phyloP scores from a whole-genome alignment of 352 stramenopile species.

The Phytophthora uliginosa region DNA sequence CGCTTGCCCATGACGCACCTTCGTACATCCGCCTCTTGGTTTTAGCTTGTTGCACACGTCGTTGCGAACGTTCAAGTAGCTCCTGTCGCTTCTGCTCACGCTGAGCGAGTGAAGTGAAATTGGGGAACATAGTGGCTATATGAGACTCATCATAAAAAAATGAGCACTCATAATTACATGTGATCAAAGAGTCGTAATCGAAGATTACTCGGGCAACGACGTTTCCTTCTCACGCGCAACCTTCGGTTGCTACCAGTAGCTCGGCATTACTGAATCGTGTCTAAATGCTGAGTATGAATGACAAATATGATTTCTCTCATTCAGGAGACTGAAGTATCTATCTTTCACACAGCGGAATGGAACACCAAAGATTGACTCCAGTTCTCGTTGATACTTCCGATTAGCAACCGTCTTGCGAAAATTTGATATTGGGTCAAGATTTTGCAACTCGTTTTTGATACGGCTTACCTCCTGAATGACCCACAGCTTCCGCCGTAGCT shows the following conservation, averaged over 20 bases:
- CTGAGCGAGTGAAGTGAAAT: not conserved
- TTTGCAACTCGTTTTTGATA: constrained; percentile 12
- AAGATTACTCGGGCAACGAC: no score
- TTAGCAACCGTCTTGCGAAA: constrained; percentile 9
- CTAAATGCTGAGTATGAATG: not conserved
- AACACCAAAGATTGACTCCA: constrained; percentile 13
- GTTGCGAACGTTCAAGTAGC: not conserved
- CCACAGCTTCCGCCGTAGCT: not conserved
- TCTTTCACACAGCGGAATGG: constrained; percentile 12
- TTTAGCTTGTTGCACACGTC: not conserved
- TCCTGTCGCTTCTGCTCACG: not conserved
- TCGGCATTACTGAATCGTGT: constrained; percentile 17
- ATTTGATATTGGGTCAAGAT: constrained; percentile 7
- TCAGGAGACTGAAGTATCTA: constrained; percentile 7
- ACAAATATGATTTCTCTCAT: constrained; percentile 13
- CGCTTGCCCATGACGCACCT: not conserved
- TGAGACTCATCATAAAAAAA: not conserved
- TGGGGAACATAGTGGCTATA: not conserved
- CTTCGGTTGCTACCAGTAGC: constrained; percentile 4
- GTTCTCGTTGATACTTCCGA: constrained; percentile 2
- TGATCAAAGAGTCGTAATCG: no score
- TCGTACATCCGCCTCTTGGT: not conserved
- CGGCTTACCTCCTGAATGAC: constrained; percentile 17
- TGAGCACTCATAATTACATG: constrained; percentile 7
- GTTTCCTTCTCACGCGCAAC: no score